phyloP scores from a whole-genome alignment of 1,284 basidiomycete species.

The Malassezia restricta region DNA sequence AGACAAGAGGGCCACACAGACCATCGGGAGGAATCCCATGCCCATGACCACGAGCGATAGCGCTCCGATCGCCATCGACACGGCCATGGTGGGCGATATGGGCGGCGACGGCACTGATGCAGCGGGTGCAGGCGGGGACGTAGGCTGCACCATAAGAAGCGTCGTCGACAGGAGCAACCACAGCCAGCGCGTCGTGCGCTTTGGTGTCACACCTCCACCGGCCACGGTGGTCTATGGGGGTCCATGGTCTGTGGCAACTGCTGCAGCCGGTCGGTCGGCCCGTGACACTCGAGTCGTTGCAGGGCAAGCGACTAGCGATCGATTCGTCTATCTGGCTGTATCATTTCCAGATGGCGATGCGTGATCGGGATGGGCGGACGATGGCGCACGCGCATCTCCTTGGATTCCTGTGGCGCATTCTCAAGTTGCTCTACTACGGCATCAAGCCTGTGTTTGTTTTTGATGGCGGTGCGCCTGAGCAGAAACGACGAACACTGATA shows the following conservation, averaged over 20 bases:
- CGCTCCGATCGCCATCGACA: slow-evolving; percentile 3
- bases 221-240: slow-evolving; percentile 27
- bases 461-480: slow-evolving; percentile 56
- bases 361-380: slow-evolving; percentile 83
- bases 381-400: slow-evolving; percentile 88
- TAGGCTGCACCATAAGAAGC: not conserved
- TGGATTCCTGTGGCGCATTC: slow-evolving; percentile 69
- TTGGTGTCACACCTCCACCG: too few relatives aligned
- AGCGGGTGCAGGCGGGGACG: not conserved
- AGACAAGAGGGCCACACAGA: not conserved
- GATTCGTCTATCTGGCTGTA: slow-evolving; percentile 99
- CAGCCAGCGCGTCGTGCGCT: not conserved
- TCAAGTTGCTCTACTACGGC: slow-evolving; percentile 85
- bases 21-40: not conserved
- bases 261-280: slow-evolving; percentile 45
- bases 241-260: slow-evolving; percentile 46
- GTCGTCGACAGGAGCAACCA: not conserved
- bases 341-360: slow-evolving; percentile 68
- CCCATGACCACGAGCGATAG: slow-evolving; percentile 6
- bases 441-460: slow-evolving; percentile 73
- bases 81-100: not conserved
- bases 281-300: slow-evolving; percentile 44
- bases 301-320: slow-evolving; percentile 52
- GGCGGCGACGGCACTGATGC: not conserved
- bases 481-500: slow-evolving; percentile 47